These are phyloP conservation scores for Ramichloridium luteum DNA, from an alignment of 2,329 filamentous ascomycete species.

Conservation along the genomic window DNA sequence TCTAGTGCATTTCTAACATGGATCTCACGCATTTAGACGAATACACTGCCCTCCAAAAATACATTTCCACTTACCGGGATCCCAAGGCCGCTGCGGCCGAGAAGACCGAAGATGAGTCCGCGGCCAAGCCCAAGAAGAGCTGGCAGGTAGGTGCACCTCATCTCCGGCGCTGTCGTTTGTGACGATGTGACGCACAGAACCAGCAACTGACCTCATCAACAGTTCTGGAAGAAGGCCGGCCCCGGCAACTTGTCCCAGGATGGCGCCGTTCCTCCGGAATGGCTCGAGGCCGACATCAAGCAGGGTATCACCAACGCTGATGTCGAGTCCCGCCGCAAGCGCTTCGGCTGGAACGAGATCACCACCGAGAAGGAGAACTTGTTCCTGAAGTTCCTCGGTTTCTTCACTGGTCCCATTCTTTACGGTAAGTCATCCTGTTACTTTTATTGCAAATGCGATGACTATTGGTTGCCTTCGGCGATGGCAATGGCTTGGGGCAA, in stretches of 20 bases:
- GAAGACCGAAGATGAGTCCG: constrained; percentile 25
- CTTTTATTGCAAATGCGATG: constrained; percentile 6
- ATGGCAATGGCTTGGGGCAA: constrained; percentile 17
- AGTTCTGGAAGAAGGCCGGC: constrained; percentile 41
- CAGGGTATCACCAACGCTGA: constrained; percentile 48
- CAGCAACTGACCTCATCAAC: constrained; percentile 10
- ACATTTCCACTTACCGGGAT: constrained; percentile 55
- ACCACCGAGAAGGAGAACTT: constrained; percentile 63
- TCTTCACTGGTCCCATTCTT: constrained; percentile 64
- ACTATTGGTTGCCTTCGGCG: constrained; percentile 7
- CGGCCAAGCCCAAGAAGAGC: constrained; percentile 40
- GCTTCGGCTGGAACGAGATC: constrained; percentile 59
- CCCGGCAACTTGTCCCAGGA: constrained; percentile 4
- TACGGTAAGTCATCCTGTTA: constrained; percentile 47
- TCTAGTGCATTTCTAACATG: constrained; percentile 12
- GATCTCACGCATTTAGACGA: constrained; percentile 39
- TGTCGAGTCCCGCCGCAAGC: constrained; percentile 53
- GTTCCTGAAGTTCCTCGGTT: constrained; percentile 61
- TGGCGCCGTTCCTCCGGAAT: constrained; percentile 47
- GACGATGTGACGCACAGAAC: background rate
- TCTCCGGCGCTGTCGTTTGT: background rate
- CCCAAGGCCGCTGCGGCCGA: constrained; percentile 36
- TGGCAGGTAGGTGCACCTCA: constrained; percentile 31
- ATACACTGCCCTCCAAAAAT: constrained; percentile 53
- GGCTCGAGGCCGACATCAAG: constrained; percentile 56